These are phyloP conservation scores for Pyricularia pennisetigena DNA, from an alignment of 2,329 filamentous ascomycete genomes.

Conservation along the genomic window DNA sequence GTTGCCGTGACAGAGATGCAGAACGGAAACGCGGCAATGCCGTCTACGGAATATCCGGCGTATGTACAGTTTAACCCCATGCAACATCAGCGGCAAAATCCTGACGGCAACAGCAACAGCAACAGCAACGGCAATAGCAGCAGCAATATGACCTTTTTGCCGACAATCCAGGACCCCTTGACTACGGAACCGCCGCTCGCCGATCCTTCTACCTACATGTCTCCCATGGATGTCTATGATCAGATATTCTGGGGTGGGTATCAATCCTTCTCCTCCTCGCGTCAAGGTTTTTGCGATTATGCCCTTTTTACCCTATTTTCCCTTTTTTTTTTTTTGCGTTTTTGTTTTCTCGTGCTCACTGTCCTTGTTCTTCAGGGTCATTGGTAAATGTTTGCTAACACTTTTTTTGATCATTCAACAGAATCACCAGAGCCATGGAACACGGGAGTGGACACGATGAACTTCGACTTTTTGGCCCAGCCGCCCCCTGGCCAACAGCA, in stretches of 20 bases:
- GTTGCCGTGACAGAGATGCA: constrained; percentile 58
- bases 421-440: constrained; percentile 53
- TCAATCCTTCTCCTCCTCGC: constrained; percentile 7
- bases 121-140: constrained; percentile 6
- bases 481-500: constrained; percentile 47
- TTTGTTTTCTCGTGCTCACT: neutral
- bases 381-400: neutral
- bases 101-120: neutral
- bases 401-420: constrained; percentile 13
- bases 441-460: constrained; percentile 43
- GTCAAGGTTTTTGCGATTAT: neutral
- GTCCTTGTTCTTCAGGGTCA: neutral
- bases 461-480: constrained; percentile 51
- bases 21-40: constrained; percentile 29
- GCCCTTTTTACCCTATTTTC: neutral
- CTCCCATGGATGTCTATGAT: constrained; percentile 58
- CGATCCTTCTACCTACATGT: constrained; percentile 50
- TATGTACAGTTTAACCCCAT: neutral
- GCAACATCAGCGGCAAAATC: neutral
- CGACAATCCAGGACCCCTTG: constrained; percentile 23
- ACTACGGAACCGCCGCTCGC: constrained; percentile 14
- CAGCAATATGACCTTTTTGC: constrained; percentile 23
- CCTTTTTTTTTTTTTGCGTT: constrained; percentile 8
- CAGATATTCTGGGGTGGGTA: constrained; percentile 56
- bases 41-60: neutral